Evolutionary conservation across 2,329 filamentous ascomycete genomes (phyloP).

Genomic region (Lasiodiplodia theobromae): DNA sequence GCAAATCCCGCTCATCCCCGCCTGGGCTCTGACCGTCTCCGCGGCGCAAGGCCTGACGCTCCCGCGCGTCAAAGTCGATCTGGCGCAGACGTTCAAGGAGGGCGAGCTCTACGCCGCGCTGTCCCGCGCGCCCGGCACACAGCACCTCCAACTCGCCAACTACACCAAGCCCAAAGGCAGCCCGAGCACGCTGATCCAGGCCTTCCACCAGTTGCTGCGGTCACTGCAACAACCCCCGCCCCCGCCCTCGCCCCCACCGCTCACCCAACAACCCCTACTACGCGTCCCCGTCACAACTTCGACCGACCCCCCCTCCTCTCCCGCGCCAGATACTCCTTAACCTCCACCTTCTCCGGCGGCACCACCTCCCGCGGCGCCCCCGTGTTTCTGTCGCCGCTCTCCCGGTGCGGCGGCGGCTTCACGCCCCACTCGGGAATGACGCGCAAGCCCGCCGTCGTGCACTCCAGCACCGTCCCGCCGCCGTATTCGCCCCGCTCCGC

Average conservation of each 20-base stretch:
- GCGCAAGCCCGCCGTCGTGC: constrained; percentile 1
- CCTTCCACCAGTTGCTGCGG: background rate
- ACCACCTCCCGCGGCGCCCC: constrained; percentile 2
- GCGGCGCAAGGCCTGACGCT: constrained; percentile 69
- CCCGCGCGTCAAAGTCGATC: constrained; percentile 63
- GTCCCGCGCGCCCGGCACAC: background rate
- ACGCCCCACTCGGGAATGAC: constrained; percentile 11
- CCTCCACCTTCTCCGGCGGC: background rate
- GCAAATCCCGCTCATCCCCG: constrained; percentile 66
- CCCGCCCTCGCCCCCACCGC: too few species aligned
- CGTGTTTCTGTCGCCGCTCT: background rate
- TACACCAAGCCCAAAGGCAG: background rate
- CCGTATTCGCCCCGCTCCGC: background rate
- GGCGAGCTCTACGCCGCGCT: constrained; percentile 68
- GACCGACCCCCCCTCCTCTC: background rate
- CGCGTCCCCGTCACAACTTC: background rate
- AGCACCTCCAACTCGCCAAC: background rate
- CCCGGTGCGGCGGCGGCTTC: background rate
- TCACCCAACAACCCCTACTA: too few species aligned
- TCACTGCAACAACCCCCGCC: background rate
- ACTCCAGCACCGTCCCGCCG: constrained; percentile 15
- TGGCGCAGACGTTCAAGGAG: constrained; percentile 60
- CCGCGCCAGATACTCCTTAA: background rate
- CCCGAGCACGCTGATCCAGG: background rate
- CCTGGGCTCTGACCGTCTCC: constrained; percentile 70